phyloP scores from a whole-genome alignment of 2,329 filamentous ascomycete genomes.

The Cryphonectria naterciae region DNA sequence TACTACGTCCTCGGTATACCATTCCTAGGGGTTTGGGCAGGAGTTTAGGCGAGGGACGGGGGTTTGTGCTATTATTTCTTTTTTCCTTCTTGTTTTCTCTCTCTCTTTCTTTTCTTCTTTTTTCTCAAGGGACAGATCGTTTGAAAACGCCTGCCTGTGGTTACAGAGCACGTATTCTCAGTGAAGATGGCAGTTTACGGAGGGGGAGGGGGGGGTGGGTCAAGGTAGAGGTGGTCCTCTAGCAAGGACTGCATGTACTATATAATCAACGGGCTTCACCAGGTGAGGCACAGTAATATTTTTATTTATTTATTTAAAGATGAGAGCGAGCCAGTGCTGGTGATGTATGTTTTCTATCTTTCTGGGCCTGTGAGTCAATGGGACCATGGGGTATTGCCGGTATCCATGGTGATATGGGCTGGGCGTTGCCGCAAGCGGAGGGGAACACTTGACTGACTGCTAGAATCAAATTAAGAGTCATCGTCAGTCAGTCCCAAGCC shows the following conservation, averaged over 20 bases:
- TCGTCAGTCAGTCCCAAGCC: background rate
- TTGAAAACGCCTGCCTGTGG: background rate
- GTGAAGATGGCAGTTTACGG: background rate
- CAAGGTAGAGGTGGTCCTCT: background rate
- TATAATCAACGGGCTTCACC: background rate
- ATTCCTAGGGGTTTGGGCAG: constrained; percentile 10
- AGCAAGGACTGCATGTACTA: background rate
- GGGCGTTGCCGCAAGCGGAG: background rate
- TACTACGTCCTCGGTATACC: constrained; percentile 5
- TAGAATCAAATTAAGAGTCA: background rate
- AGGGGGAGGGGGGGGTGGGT: background rate
- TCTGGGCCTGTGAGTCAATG: background rate
- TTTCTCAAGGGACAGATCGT: constrained; percentile 1
- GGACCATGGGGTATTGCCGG: background rate
- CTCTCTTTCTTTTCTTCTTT: no score
- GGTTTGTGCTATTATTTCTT: background rate
- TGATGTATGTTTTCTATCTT: background rate
- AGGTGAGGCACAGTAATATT: background rate
- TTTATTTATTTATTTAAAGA: background rate
- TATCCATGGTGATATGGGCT: background rate
- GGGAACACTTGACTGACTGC: background rate
- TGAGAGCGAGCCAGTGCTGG: background rate
- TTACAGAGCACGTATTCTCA: background rate
- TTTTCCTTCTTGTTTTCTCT: no score
- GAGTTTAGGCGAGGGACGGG: constrained; percentile 17